These are phyloP conservation scores for Scopulariopsis brevicaulis DNA, from an alignment of 2,329 filamentous ascomycete genomes.

Conservation along the genomic window DNA sequence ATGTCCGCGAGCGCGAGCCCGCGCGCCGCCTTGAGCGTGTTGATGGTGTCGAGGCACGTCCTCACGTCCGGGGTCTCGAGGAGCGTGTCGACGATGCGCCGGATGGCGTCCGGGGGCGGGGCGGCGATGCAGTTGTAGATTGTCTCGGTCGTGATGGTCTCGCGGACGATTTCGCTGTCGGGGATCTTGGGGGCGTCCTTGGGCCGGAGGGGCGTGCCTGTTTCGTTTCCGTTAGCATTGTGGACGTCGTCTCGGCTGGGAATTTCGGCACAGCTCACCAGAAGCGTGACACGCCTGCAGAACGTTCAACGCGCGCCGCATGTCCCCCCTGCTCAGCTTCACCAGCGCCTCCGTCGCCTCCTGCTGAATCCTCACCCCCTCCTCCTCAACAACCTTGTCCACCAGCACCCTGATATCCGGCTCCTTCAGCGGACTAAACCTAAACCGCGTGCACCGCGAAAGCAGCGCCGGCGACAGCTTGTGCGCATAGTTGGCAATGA, in stretches of 20 bases:
- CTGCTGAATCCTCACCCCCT: constrained; percentile 69
- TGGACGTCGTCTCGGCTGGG: too few relatives aligned
- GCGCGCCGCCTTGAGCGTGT: constrained; percentile 72
- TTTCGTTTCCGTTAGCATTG: not conserved
- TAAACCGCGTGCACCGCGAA: constrained; percentile 86
- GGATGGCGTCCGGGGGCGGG: constrained; percentile 80
- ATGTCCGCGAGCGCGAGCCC: constrained; percentile 91
- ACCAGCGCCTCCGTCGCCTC: constrained; percentile 79
- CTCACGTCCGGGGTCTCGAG: constrained; percentile 80
- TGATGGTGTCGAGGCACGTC: constrained; percentile 78
- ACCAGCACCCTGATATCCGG: constrained; percentile 74
- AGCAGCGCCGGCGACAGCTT: constrained; percentile 89
- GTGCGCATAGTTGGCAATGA: constrained; percentile 98
- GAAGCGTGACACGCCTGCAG: constrained; percentile 94
- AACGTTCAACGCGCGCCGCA: constrained; percentile 89
- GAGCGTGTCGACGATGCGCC: constrained; percentile 72
- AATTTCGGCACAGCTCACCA: too few relatives aligned
- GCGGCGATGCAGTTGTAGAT: constrained; percentile 98
- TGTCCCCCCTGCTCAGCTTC: constrained; percentile 83
- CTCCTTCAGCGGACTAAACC: constrained; percentile 89
- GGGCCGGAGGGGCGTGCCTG: constrained; percentile 56
- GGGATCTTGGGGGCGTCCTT: constrained; percentile 47
- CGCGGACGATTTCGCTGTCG: constrained; percentile 58
- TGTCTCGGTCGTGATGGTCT: constrained; percentile 75
- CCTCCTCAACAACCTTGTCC: constrained; percentile 80